Conservation (phyloP, 805 yeast species). For the Starmerella roubikii region DNA sequence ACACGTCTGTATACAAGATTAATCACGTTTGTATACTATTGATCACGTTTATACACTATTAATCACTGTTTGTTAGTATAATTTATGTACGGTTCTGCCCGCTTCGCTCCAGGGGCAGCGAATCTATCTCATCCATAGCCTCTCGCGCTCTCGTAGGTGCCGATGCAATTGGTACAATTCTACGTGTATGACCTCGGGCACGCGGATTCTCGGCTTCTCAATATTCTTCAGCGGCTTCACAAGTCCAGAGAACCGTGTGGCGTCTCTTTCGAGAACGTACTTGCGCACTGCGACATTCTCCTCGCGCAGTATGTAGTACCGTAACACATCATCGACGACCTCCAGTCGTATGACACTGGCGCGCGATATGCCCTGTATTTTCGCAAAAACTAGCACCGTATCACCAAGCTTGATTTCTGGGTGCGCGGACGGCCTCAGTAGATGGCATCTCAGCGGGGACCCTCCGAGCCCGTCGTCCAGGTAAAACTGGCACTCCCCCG, state of each 20-base stretch:
- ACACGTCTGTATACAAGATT: no score
- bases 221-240: background rate
- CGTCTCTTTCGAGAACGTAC: conserved; percentile 3
- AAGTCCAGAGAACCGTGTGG: background rate
- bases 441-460: background rate
- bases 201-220: background rate
- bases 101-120: no score
- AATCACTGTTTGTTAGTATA: no score
- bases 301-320: conserved; percentile 1
- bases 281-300: background rate
- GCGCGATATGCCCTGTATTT: background rate
- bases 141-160: background rate
- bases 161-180: background rate
- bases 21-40: no score
- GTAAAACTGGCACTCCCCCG: background rate
- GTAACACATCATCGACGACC: background rate
- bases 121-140: no score
- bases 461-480: conserved; percentile 1
- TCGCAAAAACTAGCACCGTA: conserved; percentile 1
- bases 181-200: background rate
- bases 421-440: background rate
- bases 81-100: no score
- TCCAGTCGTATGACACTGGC: background rate
- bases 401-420: background rate
- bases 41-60: no score